phyloP scores from a whole-genome alignment of 2,329 filamentous ascomycete species.

The Apiospora arundinis region DNA sequence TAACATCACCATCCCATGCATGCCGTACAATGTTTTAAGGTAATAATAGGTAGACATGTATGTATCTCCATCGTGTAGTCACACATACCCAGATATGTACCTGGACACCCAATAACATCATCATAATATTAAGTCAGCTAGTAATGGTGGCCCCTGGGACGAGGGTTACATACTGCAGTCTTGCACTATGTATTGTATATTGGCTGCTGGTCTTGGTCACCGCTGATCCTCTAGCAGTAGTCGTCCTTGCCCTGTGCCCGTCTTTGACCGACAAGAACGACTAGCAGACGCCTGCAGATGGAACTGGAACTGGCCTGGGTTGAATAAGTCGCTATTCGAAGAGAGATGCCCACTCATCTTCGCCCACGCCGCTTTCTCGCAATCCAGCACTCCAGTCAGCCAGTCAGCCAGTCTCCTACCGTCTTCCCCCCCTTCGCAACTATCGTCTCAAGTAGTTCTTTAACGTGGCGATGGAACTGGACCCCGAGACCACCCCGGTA shows the following conservation, averaged over 20 bases:
- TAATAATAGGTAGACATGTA: constrained; percentile 5
- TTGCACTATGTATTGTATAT: constrained; percentile 18
- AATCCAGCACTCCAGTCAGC: background rate
- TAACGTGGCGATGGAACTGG: constrained; percentile 16
- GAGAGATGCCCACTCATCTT: constrained; percentile 9
- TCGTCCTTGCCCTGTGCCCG: background rate
- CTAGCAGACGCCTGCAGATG: constrained; percentile 16
- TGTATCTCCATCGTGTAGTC: constrained; percentile 7
- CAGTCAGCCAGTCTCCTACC: no score
- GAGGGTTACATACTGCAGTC: constrained; percentile 15
- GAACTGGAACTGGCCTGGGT: background rate
- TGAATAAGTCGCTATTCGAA: constrained; percentile 6
- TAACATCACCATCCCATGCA: constrained; percentile 9
- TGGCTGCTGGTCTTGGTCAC: constrained; percentile 19
- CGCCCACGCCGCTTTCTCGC: constrained; percentile 3
- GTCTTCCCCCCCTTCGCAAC: background rate
- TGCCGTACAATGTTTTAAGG: constrained; percentile 17
- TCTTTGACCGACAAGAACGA: constrained; percentile 15
- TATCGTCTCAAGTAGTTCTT: constrained; percentile 16
- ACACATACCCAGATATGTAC: constrained; percentile 12
- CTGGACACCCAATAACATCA: constrained; percentile 8
- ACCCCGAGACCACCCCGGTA: constrained; percentile 3
- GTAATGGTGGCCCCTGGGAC: constrained; percentile 8
- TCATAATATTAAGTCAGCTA: constrained; percentile 14
- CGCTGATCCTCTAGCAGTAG: constrained; percentile 11